A percentile compares a stretch with the other conserved stretches of the same genome.
phyloP scores from a whole-genome alignment of 2,329 filamentous ascomycete genomes.

The Aspergillus aculeatinus region DNA sequence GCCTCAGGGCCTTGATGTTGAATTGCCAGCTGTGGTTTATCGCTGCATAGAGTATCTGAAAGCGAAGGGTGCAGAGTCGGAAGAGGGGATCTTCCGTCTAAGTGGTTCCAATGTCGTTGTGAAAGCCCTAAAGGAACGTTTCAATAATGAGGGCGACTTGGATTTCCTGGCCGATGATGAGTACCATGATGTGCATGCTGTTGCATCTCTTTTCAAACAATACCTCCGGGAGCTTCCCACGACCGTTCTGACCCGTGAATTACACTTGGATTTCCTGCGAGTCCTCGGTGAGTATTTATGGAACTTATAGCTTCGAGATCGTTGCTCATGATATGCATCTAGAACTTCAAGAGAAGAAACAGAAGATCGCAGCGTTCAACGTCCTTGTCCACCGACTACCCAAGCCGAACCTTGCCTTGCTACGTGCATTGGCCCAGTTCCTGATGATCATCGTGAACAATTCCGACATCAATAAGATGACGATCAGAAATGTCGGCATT shows the following conservation, averaged over 20 bases:
- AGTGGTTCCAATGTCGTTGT: constrained; percentile 97
- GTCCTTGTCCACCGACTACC: constrained; percentile 79
- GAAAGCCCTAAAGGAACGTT: constrained; percentile 84
- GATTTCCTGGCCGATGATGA: constrained; percentile 75
- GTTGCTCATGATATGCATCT: constrained; percentile 2
- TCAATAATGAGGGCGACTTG: constrained; percentile 89
- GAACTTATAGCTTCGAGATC: neutral
- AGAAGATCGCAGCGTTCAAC: constrained; percentile 75
- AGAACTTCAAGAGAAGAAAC: constrained; percentile 70
- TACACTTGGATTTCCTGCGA: constrained; percentile 83
- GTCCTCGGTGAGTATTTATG: constrained; percentile 59
- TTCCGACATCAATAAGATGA: constrained; percentile 93
- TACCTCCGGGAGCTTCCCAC: constrained; percentile 90
- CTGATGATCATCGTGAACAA: constrained; percentile 91
- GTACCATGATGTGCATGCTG: constrained; percentile 93
- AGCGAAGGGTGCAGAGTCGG: constrained; percentile 72
- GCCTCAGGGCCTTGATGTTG: constrained; percentile 68
- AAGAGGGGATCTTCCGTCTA: constrained; percentile 95
- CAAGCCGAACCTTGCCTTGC: constrained; percentile 72
- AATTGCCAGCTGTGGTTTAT: constrained; percentile 89
- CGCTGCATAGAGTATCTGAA: constrained; percentile 92
- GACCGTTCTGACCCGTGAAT: constrained; percentile 84
- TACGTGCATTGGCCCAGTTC: constrained; percentile 83
- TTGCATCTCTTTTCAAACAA: constrained; percentile 89
- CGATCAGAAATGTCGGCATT: constrained; percentile 92